Evolutionary conservation across 1,284 basidiomycete species (phyloP).

Genomic region (Pterula multifida): DNA sequence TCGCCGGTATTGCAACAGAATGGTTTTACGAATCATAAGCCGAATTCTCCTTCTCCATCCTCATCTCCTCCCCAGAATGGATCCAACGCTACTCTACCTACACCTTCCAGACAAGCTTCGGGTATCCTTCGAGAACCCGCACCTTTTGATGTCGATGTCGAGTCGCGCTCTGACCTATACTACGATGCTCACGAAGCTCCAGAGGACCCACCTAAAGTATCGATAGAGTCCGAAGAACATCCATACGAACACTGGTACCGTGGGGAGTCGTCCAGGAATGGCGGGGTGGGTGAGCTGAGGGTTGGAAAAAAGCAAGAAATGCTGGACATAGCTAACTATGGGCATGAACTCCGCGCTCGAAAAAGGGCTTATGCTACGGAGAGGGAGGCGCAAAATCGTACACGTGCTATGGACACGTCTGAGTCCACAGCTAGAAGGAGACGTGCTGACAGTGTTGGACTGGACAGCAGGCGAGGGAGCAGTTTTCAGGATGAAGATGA

Average conservation of each 20-base stretch:
- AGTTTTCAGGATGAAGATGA: no score
- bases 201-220: constrained; percentile 27
- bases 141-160: constrained; percentile 28
- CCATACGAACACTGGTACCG: constrained; percentile 79
- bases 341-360: constrained; percentile 34
- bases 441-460: constrained; percentile 48
- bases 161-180: constrained; percentile 18
- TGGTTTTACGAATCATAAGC: constrained; percentile 3
- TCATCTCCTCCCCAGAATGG: constrained; percentile 17
- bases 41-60: constrained; percentile 12
- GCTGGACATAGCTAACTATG: constrained; percentile 73
- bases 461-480: constrained; percentile 40
- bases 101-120: constrained; percentile 19
- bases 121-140: constrained; percentile 38
- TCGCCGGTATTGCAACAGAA: constrained; percentile 5
- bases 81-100: constrained; percentile 17
- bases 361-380: constrained; percentile 10
- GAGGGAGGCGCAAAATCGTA: neutral
- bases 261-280: constrained; percentile 66
- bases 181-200: constrained; percentile 14
- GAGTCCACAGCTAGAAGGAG: constrained; percentile 19
- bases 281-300: constrained; percentile 66
- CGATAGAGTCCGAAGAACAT: constrained; percentile 63
- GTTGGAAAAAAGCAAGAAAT: constrained; percentile 63
- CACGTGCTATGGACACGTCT: neutral